Evolutionary conservation across 1,284 basidiomycete genomes (phyloP).

Genomic region (Heimioporus retisporus): DNA sequence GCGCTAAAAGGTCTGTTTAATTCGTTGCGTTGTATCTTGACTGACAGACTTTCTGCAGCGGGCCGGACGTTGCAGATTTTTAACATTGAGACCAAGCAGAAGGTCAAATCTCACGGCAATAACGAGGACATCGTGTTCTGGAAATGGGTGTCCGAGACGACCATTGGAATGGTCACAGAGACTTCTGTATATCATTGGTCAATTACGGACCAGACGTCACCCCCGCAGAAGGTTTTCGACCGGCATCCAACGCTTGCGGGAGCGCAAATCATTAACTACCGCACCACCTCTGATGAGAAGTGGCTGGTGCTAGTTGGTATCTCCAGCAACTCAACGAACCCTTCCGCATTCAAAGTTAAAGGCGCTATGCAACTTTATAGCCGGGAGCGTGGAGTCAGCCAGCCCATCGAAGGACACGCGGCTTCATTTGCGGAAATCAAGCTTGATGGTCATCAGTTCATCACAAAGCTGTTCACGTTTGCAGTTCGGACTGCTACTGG

Average conservation of each 20-base stretch:
- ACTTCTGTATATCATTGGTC: slow-evolving; percentile 96
- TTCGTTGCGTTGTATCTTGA: not conserved
- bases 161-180: slow-evolving; percentile 97
- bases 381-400: slow-evolving; percentile 93
- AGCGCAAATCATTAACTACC: slow-evolving; percentile 99
- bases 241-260: slow-evolving; percentile 95
- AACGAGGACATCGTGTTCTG: slow-evolving; percentile 98
- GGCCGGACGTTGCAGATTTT: slow-evolving; percentile 97
- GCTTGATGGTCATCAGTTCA: slow-evolving; percentile 85
- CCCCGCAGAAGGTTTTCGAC: slow-evolving; percentile 95
- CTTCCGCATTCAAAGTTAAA: slow-evolving; percentile 97
- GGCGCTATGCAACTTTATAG: slow-evolving; percentile 97
- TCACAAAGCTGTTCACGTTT: slow-evolving; percentile 96
- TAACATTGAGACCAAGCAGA: slow-evolving; percentile 98
- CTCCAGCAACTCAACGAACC: slow-evolving; percentile 93
- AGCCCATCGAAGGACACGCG: slow-evolving; percentile 99
- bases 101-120: slow-evolving; percentile 97
- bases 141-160: slow-evolving; percentile 97
- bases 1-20: slow-evolving; percentile 86
- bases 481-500: slow-evolving; percentile 96
- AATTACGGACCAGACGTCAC: slow-evolving; percentile 76
- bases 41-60: slow-evolving; percentile 60
- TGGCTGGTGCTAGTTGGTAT: slow-evolving; percentile 99
- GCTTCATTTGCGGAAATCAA: slow-evolving; percentile 96
- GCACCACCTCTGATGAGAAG: slow-evolving; percentile 92